Conservation (phyloP, 208 protist genomes). For the Crithidia fasciculata region DNA sequence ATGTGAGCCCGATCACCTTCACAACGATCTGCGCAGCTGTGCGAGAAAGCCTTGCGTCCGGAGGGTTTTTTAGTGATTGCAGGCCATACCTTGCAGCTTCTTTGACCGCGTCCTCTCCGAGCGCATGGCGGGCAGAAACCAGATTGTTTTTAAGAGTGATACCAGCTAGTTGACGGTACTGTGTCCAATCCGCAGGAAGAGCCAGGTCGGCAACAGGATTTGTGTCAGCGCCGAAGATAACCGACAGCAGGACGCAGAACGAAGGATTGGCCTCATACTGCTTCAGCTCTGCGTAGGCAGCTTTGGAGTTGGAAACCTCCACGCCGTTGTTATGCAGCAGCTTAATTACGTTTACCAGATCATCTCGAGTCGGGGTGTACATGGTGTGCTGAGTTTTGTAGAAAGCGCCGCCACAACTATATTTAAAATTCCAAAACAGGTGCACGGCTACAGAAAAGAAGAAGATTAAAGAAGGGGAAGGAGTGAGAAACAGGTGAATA, state of each 20-base stretch:
- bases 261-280: slow-evolving; percentile 79
- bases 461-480: too few relatives aligned
- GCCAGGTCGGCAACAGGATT: slow-evolving; percentile 57
- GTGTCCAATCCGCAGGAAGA: slow-evolving; percentile 61
- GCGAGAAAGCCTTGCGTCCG: slow-evolving; percentile 65
- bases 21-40: slow-evolving; percentile 86
- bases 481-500: too few relatives aligned
- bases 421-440: too few relatives aligned
- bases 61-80: slow-evolving; percentile 48
- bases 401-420: too few relatives aligned
- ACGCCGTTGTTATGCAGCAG: slow-evolving; percentile 88
- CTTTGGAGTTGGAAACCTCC: slow-evolving; percentile 79
- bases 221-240: slow-evolving; percentile 58
- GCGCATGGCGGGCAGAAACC: slow-evolving; percentile 50
- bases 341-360: slow-evolving; percentile 70
- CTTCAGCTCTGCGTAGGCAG: slow-evolving; percentile 81
- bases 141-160: slow-evolving; percentile 91
- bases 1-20: slow-evolving; percentile 80
- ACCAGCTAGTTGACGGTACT: slow-evolving; percentile 79
- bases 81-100: slow-evolving; percentile 72
- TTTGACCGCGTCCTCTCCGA: slow-evolving; percentile 78
- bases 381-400: background rate
- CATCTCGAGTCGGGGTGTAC: slow-evolving; percentile 60
- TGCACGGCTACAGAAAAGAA: too few relatives aligned
- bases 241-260: slow-evolving; percentile 81